Evolutionary conservation across 2,329 filamentous ascomycete species (phyloP).

Genomic region (Purpureocillium takamizusanense): DNA sequence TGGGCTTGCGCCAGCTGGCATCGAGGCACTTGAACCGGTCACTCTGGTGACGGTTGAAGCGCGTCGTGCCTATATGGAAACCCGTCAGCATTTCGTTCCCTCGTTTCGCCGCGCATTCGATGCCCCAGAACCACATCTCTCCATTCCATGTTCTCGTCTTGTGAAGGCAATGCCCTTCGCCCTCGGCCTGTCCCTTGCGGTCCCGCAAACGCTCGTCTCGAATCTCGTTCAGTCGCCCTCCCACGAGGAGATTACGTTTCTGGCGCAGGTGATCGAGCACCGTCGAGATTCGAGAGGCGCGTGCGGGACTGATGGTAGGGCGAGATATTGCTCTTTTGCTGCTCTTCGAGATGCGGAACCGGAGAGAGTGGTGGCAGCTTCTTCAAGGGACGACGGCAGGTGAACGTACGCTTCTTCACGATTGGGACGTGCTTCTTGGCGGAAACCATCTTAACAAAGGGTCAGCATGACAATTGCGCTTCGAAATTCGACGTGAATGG

Average conservation of each 20-base stretch:
- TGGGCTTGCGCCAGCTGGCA: constrained; percentile 95
- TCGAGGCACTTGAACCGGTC: constrained; percentile 92
- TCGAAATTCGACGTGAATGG: not conserved
- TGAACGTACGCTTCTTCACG: constrained; percentile 97
- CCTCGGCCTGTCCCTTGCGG: too few relatives aligned
- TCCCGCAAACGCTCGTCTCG: too few relatives aligned
- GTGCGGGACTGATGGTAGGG: too few relatives aligned
- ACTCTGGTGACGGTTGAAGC: constrained; percentile 95
- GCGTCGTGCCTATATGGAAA: constrained; percentile 63
- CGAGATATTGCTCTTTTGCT: too few relatives aligned
- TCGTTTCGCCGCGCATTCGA: constrained; percentile 2
- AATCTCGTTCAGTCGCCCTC: too few relatives aligned
- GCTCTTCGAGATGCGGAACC: too few relatives aligned
- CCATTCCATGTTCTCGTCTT: not conserved
- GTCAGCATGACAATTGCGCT: constrained; percentile 18
- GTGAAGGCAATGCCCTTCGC: too few relatives aligned
- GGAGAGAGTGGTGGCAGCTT: too few relatives aligned
- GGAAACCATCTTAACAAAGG: constrained; percentile 73
- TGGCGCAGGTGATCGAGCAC: not conserved
- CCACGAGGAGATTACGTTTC: too few relatives aligned
- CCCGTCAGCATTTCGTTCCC: constrained; percentile 27
- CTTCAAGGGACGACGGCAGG: not conserved
- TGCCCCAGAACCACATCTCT: not conserved
- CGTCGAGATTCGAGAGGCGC: constrained; percentile 6
- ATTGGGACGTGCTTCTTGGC: constrained; percentile 99